Base-by-base conservation (phyloP, 2,329 filamentous ascomycete species). In the Colletotrichum sp. region DNA sequence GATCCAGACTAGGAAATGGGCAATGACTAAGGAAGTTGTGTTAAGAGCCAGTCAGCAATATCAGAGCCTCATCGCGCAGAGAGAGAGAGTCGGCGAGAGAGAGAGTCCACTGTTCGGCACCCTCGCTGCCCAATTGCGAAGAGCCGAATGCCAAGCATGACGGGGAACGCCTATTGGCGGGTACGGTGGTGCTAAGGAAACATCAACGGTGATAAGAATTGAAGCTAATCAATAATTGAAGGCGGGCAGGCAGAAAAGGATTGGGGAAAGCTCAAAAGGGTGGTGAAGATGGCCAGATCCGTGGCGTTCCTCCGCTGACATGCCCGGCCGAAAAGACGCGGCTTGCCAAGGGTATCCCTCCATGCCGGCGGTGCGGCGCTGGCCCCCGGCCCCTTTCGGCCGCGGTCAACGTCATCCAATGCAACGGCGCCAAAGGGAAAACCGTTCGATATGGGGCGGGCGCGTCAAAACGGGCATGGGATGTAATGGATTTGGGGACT, bases 341-440 rank as follows among this genome's bases (percentile, higher is more conserved):
- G 25, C 60, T 65, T 69, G 56, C 61, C 73, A 67, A 64, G 73
- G 73, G 56, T 64, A 56, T 62, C 62, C 73, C 28, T 64, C 64
- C 27, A n/a, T 61, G 58, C 58, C 58, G 58, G 30, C 58, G 28
- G 55, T 28, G 30, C 28, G 69, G 30, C 27, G 69, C 32, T 48
- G 18, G 34, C 16, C 30, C 36, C 60, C 34, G 66, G 34, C 56
- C 60, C 52, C 25, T 27, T 28, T 32, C 32, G 73, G 62, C 55
- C 62, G 25, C 30, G 16, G 73, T 66, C 58, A 74, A 71, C 69
- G 69, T 64, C 73, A 67, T 67, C 62, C 68, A 67, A 67, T 67
- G 73, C 56, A 62, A 68, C 43, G 62, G 56, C 62, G 43, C 64
- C 69, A 64, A 61, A 60, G 34, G 22, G 60, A 67, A 27, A 65